These are phyloP conservation scores for Apiosordaria backusii DNA, from an alignment of 495 filamentous ascomycete species.

Conservation along the genomic window DNA sequence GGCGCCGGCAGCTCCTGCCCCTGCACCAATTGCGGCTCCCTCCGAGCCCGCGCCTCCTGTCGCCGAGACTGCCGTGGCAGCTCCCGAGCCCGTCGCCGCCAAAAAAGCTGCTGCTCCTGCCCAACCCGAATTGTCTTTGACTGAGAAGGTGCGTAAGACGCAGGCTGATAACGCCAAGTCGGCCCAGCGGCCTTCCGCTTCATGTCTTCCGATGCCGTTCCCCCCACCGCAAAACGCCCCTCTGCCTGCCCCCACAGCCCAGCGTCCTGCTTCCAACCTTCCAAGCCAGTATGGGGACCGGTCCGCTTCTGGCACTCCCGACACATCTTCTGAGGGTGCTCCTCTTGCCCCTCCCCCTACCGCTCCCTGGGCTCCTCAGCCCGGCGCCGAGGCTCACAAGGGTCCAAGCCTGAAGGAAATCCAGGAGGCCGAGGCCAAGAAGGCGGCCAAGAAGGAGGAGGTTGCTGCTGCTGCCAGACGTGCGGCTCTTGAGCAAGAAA, in stretches of 20 bases:
- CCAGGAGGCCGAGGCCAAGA: conserved; percentile 89
- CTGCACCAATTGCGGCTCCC: background rate
- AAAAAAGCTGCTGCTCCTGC: conserved; percentile 11
- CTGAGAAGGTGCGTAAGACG: conserved; percentile 86
- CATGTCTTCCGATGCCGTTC: conserved; percentile 73
- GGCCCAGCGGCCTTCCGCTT: conserved; percentile 54
- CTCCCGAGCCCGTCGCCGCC: conserved; percentile 4
- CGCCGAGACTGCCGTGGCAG: background rate
- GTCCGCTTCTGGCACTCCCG: conserved; percentile 72
- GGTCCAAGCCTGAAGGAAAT: conserved; percentile 95
- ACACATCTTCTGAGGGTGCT: conserved; percentile 39
- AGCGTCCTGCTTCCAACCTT: conserved; percentile 76
- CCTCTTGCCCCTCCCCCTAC: conserved; percentile 57
- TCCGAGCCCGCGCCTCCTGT: conserved; percentile 4
- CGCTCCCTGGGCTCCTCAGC: conserved; percentile 92
- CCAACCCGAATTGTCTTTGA: conserved; percentile 59
- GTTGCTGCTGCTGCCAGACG: conserved; percentile 75
- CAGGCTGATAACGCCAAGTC: conserved; percentile 56
- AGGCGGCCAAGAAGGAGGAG: conserved; percentile 88
- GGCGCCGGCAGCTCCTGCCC: background rate
- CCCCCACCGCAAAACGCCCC: conserved; percentile 64
- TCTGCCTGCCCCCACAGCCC: conserved; percentile 80
- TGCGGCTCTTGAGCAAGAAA: conserved; percentile 71
- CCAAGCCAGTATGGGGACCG: conserved; percentile 71
- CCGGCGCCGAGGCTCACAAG: conserved; percentile 65